These are phyloP conservation scores for Vitis labrusca DNA, from an alignment of 164 flowering plant genomes.

Conservation along the genomic window DNA sequence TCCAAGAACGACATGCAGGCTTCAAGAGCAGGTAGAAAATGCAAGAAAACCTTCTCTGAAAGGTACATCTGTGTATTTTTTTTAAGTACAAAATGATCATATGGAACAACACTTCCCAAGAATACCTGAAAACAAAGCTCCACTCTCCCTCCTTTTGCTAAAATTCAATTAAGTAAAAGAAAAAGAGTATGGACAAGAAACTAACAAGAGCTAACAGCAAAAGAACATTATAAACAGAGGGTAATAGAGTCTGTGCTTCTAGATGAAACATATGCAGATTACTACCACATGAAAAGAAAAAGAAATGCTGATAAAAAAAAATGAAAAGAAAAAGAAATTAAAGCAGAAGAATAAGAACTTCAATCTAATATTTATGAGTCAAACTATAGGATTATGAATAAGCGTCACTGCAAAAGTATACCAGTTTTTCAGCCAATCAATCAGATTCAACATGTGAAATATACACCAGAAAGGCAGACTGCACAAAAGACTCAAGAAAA, in stretches of 20 bases:
- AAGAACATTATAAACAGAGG: no score
- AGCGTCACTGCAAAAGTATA: neutral
- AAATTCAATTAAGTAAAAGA: neutral
- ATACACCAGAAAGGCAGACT: neutral
- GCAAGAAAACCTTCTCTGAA: slow-evolving; percentile 38
- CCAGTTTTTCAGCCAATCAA: neutral
- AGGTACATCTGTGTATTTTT: slow-evolving; percentile 23
- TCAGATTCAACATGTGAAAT: neutral
- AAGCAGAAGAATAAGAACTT: neutral
- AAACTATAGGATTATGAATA: neutral
- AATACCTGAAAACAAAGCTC: neutral
- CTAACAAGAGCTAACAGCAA: no score
- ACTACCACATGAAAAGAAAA: neutral
- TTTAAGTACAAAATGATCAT: neutral
- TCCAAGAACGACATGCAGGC: slow-evolving; percentile 46
- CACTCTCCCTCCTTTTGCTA: neutral
- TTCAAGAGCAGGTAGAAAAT: slow-evolving; percentile 49
- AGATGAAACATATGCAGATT: no score
- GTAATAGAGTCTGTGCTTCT: no score
- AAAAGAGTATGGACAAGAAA: neutral
- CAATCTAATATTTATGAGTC: neutral
- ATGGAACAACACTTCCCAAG: neutral
- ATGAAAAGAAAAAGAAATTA: no score
- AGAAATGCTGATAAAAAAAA: neutral
- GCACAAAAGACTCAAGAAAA: no score